Base-by-base conservation (phyloP, 805 yeast species). In the Osmozyma mogii region DNA sequence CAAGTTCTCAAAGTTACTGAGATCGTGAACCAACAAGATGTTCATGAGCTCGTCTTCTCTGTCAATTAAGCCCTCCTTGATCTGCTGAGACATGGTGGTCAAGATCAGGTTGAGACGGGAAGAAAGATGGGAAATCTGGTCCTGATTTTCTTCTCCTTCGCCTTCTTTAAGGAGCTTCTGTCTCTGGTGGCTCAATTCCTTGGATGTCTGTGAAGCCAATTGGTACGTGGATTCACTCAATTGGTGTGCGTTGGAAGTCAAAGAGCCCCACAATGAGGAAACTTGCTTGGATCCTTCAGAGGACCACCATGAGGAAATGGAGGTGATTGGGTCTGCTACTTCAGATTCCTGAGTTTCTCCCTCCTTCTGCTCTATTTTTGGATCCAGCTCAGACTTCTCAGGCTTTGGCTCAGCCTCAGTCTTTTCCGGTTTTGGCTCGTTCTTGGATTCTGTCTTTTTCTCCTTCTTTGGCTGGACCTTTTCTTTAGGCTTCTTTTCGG, bases 271-370 rank as follows among this genome's bases (percentile, higher is more conserved):
- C 9, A 82, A 41, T 5, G 76, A 75, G 4, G 71, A 65, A 2
- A 79, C 84, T 16, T 74, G 73, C 3, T 69, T 61, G 2, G 85
- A 74, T 0, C 88, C 88, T 25, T 75, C 75, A 1, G 65, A 64
- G 3, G 73, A 70, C 85, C 87, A 80, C 92, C 94, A 82, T 22
- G 66, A 72, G 4, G 85, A 65, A 28, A 81, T 56, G 2, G 84
- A 68, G 0, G 77, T 64, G 21, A 80, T 67, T 10, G 88, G 85
- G 44, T 78, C 85, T 9, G n/a, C 16, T 9, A 9, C 17, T 3
- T 17, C 4, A 10, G 27, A 17, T 9, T 9, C 20, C 19, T 10
- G 21, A 16, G 9, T 11, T 8, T 9, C 22, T 16, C 14, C 13
- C 24, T n/a, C 23, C 9, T 13, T 8, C 18, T 4, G 21, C 25